Evolutionary conservation across 148 eudicot genomes (phyloP), one percentile per base, ranked within the genome.

Genomic region (Cornus florida): DNA sequence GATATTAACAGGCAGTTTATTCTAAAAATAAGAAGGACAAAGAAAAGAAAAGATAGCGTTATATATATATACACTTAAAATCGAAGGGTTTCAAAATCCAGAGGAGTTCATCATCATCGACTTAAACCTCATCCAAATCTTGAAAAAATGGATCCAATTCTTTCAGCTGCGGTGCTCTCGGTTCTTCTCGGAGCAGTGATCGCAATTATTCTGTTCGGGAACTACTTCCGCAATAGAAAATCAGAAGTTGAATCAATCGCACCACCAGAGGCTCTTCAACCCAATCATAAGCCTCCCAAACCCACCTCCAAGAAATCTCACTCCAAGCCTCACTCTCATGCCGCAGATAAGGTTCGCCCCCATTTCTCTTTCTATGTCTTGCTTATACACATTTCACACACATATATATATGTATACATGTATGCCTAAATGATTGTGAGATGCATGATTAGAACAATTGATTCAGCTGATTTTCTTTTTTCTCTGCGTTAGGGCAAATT

Each of bases 201-300:
- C 80, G 91, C 91, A 2, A 82, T 89, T 69, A 64, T 87, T 6
- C 24, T 88, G 3, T 94, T 96, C 84, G 91, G 93, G 1, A 90
- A 84, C 78, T 94, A 96, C 86, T 94, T 92, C 84, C 80, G 84
- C 71, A 89, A 91, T 78, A 85, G 92, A 69, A 92, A 85, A 83
- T 81, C 93, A 0, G 93, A 96, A 81, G 86, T 96, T 62, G 88
- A 90, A 80, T 90, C 97, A 38, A 89, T 96, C 41, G 87, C 95
- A 5, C 81, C 82, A 68, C 90, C 89, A 2, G 88, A 87, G 79
- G 39, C 80, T 62, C 67, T 79, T 4, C 84, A 87, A 31, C 59
- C 64, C n/a, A 83, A 83, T 70, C 66, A 68, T 39, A 90, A 88
- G 72, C 79, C 83, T 28, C 70, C 80, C 43, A 78, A 88, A 71